A percentile compares a stretch with the other conserved stretches of the same genome.
Evolutionary conservation across 2,329 filamentous ascomycete genomes (phyloP).

Genomic region (Samsoniella hepiali): DNA sequence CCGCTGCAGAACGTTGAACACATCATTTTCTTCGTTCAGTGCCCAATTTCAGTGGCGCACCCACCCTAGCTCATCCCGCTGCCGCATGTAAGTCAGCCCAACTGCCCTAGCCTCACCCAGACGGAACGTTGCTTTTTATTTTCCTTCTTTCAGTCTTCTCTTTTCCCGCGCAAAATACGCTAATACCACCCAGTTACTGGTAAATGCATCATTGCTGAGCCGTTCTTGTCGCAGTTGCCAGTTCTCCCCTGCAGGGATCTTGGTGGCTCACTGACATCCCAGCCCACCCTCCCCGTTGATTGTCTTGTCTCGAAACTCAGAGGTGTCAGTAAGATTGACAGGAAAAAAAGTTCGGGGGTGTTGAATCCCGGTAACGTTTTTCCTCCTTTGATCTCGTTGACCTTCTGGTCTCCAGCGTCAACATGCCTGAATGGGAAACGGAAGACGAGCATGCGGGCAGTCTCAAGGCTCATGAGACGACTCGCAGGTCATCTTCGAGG

Average conservation of each 20-base stretch:
- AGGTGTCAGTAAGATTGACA: neutral
- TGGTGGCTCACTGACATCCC: slow-evolving; percentile 10
- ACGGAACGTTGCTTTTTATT: slow-evolving; percentile 10
- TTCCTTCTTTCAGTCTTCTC: slow-evolving; percentile 17
- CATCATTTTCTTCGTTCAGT: neutral
- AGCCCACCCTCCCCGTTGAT: neutral
- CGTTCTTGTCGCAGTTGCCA: slow-evolving; percentile 17
- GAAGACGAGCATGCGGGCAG: slow-evolving; percentile 52
- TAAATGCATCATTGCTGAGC: slow-evolving; percentile 11
- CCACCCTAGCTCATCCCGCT: slow-evolving; percentile 2
- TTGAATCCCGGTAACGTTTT: neutral
- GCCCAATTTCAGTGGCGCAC: neutral
- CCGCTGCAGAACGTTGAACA: neutral
- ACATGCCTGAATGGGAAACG: slow-evolving; percentile 60
- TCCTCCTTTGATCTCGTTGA: neutral
- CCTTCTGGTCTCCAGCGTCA: neutral
- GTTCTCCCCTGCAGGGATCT: slow-evolving; percentile 23
- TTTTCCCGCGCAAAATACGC: slow-evolving; percentile 2
- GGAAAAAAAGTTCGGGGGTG: neutral
- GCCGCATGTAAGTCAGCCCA: slow-evolving; percentile 6
- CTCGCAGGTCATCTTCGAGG: slow-evolving; percentile 11
- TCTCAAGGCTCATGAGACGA: slow-evolving; percentile 44
- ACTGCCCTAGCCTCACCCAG: neutral
- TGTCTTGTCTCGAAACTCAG: slow-evolving; percentile 19
- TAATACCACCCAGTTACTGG: slow-evolving; percentile 8